These are phyloP conservation scores for Lentinula sp. DNA, from an alignment of 768 basidiomycete genomes.

Conservation along the genomic window DNA sequence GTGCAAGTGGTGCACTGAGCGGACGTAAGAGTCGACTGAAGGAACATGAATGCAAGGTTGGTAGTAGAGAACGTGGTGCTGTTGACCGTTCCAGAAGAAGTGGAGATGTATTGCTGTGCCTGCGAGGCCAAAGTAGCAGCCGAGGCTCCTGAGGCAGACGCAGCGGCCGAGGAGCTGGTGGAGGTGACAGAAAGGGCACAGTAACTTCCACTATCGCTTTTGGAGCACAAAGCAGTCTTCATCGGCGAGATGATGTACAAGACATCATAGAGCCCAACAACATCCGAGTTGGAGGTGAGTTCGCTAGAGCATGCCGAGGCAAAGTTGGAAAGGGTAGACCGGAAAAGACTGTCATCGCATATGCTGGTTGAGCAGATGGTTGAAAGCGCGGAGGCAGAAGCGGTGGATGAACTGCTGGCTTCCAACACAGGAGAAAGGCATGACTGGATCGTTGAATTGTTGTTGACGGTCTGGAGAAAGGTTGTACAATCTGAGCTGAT, in stretches of 20 bases:
- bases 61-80: constrained; percentile 42
- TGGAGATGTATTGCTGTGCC: constrained; percentile 20
- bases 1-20: constrained; percentile 81
- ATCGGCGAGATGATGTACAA: constrained; percentile 71
- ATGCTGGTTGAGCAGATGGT: constrained; percentile 46
- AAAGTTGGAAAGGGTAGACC: constrained; percentile 61
- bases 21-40: constrained; percentile 37
- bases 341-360: constrained; percentile 57
- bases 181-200: constrained; percentile 53
- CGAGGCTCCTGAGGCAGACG: neutral
- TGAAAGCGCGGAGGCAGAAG: constrained; percentile 38
- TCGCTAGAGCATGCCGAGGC: constrained; percentile 66
- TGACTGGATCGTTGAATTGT: constrained; percentile 42
- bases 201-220: constrained; percentile 63
- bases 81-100: constrained; percentile 27
- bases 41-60: constrained; percentile 81
- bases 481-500: constrained; percentile 48
- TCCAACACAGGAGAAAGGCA: constrained; percentile 63
- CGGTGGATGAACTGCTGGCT: constrained; percentile 38
- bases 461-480: constrained; percentile 63
- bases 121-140: neutral
- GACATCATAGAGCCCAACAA: constrained; percentile 70
- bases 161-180: constrained; percentile 18
- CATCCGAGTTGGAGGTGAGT: constrained; percentile 50
- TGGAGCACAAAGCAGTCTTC: constrained; percentile 63